These are phyloP conservation scores for Plantago elongata DNA, from an alignment of 257 asterid species.

Conservation along the genomic window DNA sequence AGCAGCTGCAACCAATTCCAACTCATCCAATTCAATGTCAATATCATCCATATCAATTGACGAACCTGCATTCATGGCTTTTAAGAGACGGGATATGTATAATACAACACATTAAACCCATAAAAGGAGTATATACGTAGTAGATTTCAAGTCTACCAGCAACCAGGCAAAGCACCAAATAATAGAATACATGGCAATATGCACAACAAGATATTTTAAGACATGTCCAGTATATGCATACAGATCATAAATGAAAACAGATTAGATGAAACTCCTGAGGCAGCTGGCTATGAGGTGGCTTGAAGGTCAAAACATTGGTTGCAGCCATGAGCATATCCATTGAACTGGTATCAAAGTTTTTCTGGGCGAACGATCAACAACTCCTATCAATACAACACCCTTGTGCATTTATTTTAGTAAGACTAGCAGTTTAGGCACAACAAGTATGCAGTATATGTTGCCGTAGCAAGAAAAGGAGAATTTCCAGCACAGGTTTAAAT, in stretches of 20 bases:
- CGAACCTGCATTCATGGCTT: constrained; percentile 34
- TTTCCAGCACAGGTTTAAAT: too few species aligned
- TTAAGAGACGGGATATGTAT: constrained; percentile 12
- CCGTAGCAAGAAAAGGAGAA: too few species aligned
- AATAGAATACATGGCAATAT: not conserved
- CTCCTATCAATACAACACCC: too few species aligned
- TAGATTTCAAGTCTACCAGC: not conserved
- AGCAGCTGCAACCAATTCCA: constrained; percentile 86
- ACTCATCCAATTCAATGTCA: constrained; percentile 70
- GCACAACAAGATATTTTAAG: not conserved
- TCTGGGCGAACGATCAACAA: too few species aligned
- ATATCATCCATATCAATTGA: constrained; percentile 55
- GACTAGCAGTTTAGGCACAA: too few species aligned
- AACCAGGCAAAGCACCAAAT: not conserved
- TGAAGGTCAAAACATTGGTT: not conserved
- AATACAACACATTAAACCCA: constrained; percentile 3
- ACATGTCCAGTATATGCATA: not conserved
- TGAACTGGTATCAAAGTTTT: too few species aligned
- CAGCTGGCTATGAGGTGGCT: not conserved
- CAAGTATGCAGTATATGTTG: too few species aligned
- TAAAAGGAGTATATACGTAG: not conserved
- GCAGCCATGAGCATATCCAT: not conserved
- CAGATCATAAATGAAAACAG: not conserved
- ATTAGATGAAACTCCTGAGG: not conserved
- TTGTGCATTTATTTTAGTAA: too few species aligned